Conservation (phyloP, 2,329 filamentous ascomycete species). For the Nigrospora oryzae region DNA sequence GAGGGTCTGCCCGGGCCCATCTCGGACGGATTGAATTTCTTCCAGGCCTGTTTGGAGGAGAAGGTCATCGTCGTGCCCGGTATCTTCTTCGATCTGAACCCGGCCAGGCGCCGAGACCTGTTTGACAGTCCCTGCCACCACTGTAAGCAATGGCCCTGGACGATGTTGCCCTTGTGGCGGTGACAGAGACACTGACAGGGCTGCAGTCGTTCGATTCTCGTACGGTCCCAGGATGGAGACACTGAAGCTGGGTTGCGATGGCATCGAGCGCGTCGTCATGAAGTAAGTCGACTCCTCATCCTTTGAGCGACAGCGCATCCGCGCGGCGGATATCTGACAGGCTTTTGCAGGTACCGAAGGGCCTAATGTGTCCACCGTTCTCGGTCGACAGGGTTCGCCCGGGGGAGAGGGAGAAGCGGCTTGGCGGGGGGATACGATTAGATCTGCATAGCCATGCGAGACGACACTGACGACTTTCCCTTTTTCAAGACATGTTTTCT, state of each 20-base stretch:
- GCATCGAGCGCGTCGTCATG: conserved; percentile 72
- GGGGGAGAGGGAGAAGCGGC: too few species aligned
- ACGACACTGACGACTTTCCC: too few species aligned
- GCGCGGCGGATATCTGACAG: too few species aligned
- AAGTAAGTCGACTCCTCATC: conserved; percentile 34
- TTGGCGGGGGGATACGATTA: too few species aligned
- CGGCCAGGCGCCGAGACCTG: conserved; percentile 76
- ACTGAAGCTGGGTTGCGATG: conserved; percentile 71
- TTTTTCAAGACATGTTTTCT: too few species aligned
- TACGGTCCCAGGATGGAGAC: conserved; percentile 79
- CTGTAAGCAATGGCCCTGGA: conserved; percentile 27
- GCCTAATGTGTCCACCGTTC: too few species aligned
- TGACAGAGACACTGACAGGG: conserved; percentile 4
- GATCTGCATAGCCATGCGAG: too few species aligned
- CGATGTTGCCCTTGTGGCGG: too few species aligned
- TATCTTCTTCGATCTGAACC: conserved; percentile 97
- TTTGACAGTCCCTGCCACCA: conserved; percentile 94
- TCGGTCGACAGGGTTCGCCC: too few species aligned
- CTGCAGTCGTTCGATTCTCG: conserved; percentile 62
- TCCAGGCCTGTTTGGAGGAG: conserved; percentile 85
- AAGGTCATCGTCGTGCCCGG: conserved; percentile 95
- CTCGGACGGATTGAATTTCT: conserved; percentile 91
- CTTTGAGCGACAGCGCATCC: too few species aligned
- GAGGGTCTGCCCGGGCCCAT: conserved; percentile 69
- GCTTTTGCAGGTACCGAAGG: too few species aligned